Evolutionary conservation across 1,284 basidiomycete genomes (phyloP).

Genomic region (Sporisorium scitamineum): DNA sequence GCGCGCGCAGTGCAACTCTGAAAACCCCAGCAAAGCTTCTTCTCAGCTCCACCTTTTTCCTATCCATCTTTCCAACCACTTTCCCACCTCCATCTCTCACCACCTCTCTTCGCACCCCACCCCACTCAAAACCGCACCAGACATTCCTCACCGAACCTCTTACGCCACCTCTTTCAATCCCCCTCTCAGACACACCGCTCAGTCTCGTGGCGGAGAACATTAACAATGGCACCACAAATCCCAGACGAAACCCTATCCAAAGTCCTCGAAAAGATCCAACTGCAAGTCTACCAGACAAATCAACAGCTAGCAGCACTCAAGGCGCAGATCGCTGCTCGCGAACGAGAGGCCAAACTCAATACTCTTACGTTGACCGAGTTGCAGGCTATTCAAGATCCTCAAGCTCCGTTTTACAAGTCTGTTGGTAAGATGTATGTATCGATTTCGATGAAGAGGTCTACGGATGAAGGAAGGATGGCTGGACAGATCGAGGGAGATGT

Average conservation of each 20-base stretch:
- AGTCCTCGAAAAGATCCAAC: slow-evolving; percentile 47
- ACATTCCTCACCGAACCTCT: neutral
- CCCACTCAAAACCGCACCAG: too few species aligned
- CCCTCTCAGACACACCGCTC: neutral
- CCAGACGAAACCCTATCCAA: slow-evolving; percentile 43
- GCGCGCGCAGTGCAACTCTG: too few species aligned
- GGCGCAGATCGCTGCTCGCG: slow-evolving; percentile 29
- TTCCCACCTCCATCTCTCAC: neutral
- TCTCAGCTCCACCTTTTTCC: too few species aligned
- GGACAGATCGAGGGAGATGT: neutral
- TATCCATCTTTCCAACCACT: neutral
- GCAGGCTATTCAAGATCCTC: slow-evolving; percentile 23
- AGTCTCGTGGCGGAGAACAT: neutral
- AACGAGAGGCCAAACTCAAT: slow-evolving; percentile 44
- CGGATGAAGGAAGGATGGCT: too few species aligned
- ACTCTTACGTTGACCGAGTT: slow-evolving; percentile 38
- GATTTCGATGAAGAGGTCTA: too few species aligned
- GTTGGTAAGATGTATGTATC: slow-evolving; percentile 47
- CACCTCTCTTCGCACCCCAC: neutral
- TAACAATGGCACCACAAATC: slow-evolving; percentile 10
- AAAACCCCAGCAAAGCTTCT: too few species aligned
- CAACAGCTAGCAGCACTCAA: slow-evolving; percentile 38
- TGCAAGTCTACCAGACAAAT: slow-evolving; percentile 43
- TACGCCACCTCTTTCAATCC: too few species aligned
- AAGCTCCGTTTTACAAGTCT: slow-evolving; percentile 30